Conservation (phyloP, 768 basidiomycete species). For the Serendipita sp. region DNA sequence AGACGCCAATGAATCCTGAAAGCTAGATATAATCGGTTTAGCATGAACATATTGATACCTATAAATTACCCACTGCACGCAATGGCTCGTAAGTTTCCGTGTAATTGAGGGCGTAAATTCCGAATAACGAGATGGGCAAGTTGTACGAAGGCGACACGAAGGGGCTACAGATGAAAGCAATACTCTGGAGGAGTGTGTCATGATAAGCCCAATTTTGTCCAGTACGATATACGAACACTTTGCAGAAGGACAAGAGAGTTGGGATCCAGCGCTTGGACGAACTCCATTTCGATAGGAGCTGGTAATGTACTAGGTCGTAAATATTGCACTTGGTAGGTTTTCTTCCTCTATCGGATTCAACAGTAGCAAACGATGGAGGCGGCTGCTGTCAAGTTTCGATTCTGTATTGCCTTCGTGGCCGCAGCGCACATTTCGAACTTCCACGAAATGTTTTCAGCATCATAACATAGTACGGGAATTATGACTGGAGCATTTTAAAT, state of each 20-base stretch:
- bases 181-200: background rate
- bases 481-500: too few relatives aligned
- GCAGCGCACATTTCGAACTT: too few relatives aligned
- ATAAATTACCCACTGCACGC: slow-evolving; percentile 32
- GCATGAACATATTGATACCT: background rate
- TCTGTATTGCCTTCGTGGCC: too few relatives aligned
- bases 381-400: too few relatives aligned
- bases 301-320: too few relatives aligned
- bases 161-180: slow-evolving; percentile 24
- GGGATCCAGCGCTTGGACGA: background rate
- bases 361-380: too few relatives aligned
- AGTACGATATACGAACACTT: background rate
- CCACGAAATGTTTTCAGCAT: too few relatives aligned
- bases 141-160: slow-evolving; percentile 56
- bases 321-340: too few relatives aligned
- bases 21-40: slow-evolving; percentile 29
- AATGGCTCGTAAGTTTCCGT: slow-evolving; percentile 47
- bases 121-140: slow-evolving; percentile 69
- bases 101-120: slow-evolving; percentile 54
- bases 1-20: slow-evolving; percentile 42
- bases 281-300: background rate
- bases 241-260: background rate
- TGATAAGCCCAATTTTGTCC: background rate
- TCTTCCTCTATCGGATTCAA: too few relatives aligned
- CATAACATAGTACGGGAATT: too few relatives aligned